Conservation (phyloP, 2,329 filamentous ascomycete genomes). For the Aspergillus pseudonomiae region DNA sequence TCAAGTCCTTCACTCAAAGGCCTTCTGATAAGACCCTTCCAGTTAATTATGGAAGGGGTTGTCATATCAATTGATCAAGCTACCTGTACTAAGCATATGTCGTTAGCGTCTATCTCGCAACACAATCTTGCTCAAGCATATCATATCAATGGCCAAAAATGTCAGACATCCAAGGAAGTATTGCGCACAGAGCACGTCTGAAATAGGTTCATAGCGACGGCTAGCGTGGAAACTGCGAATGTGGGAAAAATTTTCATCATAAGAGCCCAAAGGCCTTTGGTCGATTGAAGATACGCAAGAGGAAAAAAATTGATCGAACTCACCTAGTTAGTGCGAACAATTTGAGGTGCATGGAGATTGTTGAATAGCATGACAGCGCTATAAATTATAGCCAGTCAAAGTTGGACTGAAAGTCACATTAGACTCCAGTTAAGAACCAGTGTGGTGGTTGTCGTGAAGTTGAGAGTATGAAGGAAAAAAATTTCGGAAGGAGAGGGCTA, state of each 20-base stretch:
- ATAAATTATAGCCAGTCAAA: not conserved
- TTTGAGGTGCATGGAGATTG: not conserved
- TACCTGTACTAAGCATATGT: not conserved
- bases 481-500: constrained; percentile 26
- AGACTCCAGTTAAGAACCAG: constrained; percentile 2
- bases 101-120: not conserved
- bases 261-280: constrained; percentile 28
- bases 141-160: not conserved
- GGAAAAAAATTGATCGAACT: constrained; percentile 18
- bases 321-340: constrained; percentile 25
- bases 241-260: constrained; percentile 48
- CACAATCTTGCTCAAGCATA: not conserved
- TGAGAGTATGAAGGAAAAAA: constrained; percentile 24
- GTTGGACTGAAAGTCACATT: constrained; percentile 9
- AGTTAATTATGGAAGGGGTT: not conserved
- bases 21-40: not conserved
- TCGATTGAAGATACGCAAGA: constrained; percentile 15
- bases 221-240: constrained; percentile 48
- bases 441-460: constrained; percentile 2
- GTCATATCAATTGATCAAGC: not conserved
- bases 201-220: constrained; percentile 40
- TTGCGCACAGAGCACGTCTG: constrained; percentile 39
- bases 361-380: constrained; percentile 1
- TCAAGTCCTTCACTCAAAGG: not conserved
- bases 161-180: constrained; percentile 46